Conservation (phyloP, 352 stramenopile species). For the Phytophthora quininea region DNA sequence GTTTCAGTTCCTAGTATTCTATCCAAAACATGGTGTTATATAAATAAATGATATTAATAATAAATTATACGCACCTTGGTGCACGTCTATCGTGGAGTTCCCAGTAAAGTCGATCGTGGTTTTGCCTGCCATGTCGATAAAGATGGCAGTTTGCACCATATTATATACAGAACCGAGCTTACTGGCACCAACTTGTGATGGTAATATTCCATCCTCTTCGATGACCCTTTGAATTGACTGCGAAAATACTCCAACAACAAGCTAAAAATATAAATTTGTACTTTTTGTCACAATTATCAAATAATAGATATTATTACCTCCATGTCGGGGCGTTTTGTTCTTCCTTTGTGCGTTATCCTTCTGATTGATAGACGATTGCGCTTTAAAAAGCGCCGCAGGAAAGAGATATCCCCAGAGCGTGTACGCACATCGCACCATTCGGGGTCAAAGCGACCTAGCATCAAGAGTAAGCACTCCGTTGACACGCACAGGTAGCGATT, state of each 20-base stretch:
- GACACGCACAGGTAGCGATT: slow-evolving; percentile 14
- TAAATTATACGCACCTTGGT: slow-evolving; percentile 8
- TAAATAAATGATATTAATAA: no score
- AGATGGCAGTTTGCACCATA: slow-evolving; percentile 17
- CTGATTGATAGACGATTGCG: slow-evolving; percentile 6
- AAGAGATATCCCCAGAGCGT: not conserved
- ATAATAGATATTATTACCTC: slow-evolving; percentile 8
- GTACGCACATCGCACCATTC: not conserved
- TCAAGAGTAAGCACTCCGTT: slow-evolving; percentile 10
- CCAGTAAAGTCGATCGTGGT: slow-evolving; percentile 18
- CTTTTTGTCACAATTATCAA: not conserved
- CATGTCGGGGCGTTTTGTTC: slow-evolving; percentile 12
- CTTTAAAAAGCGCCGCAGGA: slow-evolving; percentile 12
- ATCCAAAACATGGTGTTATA: no score
- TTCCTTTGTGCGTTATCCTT: slow-evolving; percentile 12
- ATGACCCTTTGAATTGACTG: slow-evolving; percentile 15
- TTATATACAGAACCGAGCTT: slow-evolving; percentile 11
- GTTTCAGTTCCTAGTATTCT: slow-evolving; percentile 10
- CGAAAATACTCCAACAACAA: slow-evolving; percentile 17
- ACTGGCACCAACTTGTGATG: not conserved
- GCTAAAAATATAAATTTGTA: no score
- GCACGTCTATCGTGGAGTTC: slow-evolving; percentile 1
- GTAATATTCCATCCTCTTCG: slow-evolving; percentile 11
- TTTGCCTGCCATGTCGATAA: slow-evolving; percentile 18
- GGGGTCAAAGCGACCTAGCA: slow-evolving; percentile 5